Evolutionary conservation across 257 asterid genomes (phyloP).

Genomic region (Plectranthus barbatus): DNA sequence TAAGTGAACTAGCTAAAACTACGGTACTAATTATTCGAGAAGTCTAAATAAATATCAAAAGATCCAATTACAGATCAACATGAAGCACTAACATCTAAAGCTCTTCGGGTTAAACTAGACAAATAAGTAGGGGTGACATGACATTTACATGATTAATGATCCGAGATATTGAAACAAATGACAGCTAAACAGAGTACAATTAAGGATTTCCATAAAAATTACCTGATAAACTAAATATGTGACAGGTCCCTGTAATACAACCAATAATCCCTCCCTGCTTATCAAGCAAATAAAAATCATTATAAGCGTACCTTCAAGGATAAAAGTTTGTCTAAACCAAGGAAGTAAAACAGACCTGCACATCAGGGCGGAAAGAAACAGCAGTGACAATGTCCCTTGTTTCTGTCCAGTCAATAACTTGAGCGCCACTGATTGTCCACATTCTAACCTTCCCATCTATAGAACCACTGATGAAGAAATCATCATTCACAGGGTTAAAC

Average conservation of each 20-base stretch:
- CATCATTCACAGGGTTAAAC: conserved; percentile 65
- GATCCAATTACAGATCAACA: too few relatives aligned
- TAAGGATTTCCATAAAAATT: conserved; percentile 4
- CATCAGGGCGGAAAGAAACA: conserved; percentile 80
- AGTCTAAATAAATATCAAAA: too few relatives aligned
- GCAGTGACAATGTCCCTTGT: conserved; percentile 82
- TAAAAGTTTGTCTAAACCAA: neutral
- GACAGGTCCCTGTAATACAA: conserved; percentile 64
- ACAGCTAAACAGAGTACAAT: neutral
- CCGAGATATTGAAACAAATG: neutral
- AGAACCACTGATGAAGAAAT: conserved; percentile 86
- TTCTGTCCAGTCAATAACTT: conserved; percentile 84
- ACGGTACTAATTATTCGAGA: too few relatives aligned
- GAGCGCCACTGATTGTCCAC: conserved; percentile 56
- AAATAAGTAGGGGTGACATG: neutral
- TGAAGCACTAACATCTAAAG: neutral
- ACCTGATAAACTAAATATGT: conserved; percentile 68
- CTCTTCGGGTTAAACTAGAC: neutral
- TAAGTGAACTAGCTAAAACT: too few relatives aligned
- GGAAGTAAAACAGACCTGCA: conserved; percentile 42
- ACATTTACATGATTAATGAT: neutral
- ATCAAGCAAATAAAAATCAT: conserved; percentile 6
- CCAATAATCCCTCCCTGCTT: conserved; percentile 80
- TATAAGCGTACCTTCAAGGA: neutral
- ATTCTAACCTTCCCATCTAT: conserved; percentile 93